These are phyloP conservation scores for Gossypium schwendimanii DNA, from an alignment of 441 rosid genomes.

Conservation along the genomic window DNA sequence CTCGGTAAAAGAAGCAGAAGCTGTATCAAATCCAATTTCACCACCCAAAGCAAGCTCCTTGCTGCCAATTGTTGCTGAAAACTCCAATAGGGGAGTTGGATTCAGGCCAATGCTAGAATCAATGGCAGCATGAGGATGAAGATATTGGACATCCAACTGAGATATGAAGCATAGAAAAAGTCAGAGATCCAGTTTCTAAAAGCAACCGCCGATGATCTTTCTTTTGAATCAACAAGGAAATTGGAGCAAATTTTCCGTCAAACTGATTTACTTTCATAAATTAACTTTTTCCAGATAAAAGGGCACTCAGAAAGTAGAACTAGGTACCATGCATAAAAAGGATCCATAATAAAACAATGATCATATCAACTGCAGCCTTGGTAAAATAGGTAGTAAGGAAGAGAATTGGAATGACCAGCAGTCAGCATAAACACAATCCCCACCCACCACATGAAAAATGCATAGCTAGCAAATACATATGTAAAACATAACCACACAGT, in stretches of 20 bases:
- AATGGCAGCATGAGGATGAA: slow-evolving; percentile 64
- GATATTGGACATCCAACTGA: slow-evolving; percentile 70
- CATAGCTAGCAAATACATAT: not conserved
- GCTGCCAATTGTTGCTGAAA: slow-evolving; percentile 69
- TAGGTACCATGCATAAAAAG: not conserved
- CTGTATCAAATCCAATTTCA: slow-evolving; percentile 66
- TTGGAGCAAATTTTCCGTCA: not conserved
- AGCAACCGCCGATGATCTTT: not conserved
- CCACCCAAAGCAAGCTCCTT: slow-evolving; percentile 56
- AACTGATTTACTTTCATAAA: not conserved
- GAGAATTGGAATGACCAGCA: not conserved
- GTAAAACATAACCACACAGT: not conserved
- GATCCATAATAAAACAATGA: not conserved
- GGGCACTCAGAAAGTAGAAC: not conserved
- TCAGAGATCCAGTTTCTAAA: slow-evolving; percentile 1
- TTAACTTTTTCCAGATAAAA: not conserved
- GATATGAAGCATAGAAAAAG: slow-evolving; percentile 12
- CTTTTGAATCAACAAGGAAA: not conserved
- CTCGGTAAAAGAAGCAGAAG: slow-evolving; percentile 54
- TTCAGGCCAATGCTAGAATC: slow-evolving; percentile 71
- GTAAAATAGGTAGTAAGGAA: not conserved
- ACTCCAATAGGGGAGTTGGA: slow-evolving; percentile 65
- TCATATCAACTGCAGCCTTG: not conserved
- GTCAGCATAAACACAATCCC: not conserved
- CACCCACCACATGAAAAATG: not conserved